These are phyloP conservation scores for Saccharum spontaneum DNA, from an alignment of 176 grass and related monocot species.

Conservation along the genomic window DNA sequence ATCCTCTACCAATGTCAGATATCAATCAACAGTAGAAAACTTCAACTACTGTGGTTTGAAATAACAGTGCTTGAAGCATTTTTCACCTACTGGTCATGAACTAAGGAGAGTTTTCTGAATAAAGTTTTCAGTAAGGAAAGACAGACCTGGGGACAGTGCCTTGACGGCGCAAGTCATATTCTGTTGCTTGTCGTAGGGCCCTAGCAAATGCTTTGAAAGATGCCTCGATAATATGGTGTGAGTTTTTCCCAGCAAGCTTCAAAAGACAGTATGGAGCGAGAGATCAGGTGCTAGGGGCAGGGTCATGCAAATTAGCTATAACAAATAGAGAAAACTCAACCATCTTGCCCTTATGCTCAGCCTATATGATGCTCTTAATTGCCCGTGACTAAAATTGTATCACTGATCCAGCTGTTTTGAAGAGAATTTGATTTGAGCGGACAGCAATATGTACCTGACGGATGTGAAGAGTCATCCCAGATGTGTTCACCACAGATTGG, in stretches of 20 bases:
- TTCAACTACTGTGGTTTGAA: not conserved
- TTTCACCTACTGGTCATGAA: not conserved
- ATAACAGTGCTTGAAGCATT: not conserved
- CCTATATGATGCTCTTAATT: not conserved
- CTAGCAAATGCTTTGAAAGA: constrained; percentile 95
- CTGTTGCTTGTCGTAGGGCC: constrained; percentile 91
- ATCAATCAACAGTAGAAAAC: not conserved
- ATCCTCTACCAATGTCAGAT: not conserved
- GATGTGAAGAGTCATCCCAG: constrained; percentile 98
- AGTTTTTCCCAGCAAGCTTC: constrained; percentile 90
- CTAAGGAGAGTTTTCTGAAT: not conserved
- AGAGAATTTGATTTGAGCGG: not conserved
- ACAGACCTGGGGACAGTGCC: constrained; percentile 82
- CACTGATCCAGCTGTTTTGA: not conserved
- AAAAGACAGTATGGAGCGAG: not conserved
- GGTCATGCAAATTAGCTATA: not conserved
- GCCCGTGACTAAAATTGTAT: not conserved
- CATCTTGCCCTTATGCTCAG: not conserved
- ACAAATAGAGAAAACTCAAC: not conserved
- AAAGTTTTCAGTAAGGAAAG: not conserved
- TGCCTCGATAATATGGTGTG: constrained; percentile 87
- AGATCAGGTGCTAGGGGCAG: not conserved
- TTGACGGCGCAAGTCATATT: constrained; percentile 76
- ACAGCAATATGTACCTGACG: constrained; percentile 61
- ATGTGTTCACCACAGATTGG: constrained; percentile 90